phyloP scores from a whole-genome alignment of 2,329 filamentous ascomycete species.

The Aspergillus tamarii region DNA sequence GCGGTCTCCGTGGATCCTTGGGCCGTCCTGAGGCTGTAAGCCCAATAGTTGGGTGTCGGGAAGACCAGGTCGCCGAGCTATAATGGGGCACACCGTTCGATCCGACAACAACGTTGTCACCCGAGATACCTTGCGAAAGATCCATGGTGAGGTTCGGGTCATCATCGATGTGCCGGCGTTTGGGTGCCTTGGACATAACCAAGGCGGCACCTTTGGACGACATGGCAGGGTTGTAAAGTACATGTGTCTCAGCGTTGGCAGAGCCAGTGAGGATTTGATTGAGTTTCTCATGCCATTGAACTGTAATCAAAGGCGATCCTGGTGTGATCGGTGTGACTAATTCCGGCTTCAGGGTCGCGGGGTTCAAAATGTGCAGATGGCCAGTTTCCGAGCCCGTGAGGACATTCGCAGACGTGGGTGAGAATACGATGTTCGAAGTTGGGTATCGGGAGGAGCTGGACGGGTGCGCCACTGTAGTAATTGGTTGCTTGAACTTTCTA shows the following conservation, averaged over 20 bases:
- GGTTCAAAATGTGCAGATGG: conserved; percentile 88
- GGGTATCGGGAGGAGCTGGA: conserved; percentile 84
- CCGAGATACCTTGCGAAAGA: conserved; percentile 76
- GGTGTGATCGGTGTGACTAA: conserved; percentile 87
- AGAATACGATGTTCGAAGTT: conserved; percentile 86
- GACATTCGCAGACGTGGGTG: conserved; percentile 79
- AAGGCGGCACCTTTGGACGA: conserved; percentile 81
- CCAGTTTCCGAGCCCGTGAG: conserved; percentile 86
- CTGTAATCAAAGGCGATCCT: conserved; percentile 77
- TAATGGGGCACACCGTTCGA: conserved; percentile 74
- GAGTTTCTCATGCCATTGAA: conserved; percentile 90
- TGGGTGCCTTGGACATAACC: conserved; percentile 90
- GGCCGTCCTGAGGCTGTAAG: conserved; percentile 77
- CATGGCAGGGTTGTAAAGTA: conserved; percentile 86
- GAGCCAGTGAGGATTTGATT: conserved; percentile 97
- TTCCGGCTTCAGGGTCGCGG: conserved; percentile 83
- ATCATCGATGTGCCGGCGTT: conserved; percentile 94
- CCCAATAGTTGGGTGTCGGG: conserved; percentile 70
- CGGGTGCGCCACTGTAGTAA: conserved; percentile 75
- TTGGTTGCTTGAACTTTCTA: conserved; percentile 87
- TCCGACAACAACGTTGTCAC: conserved; percentile 76
- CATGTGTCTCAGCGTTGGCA: conserved; percentile 83
- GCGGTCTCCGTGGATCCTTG: conserved; percentile 79
- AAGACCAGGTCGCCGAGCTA: conserved; percentile 63
- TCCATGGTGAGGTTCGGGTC: conserved; percentile 86